Evolutionary conservation across 345 rosid species (phyloP), one percentile per base, ranked within the genome.

Genomic region (Eucalyptus cloeziana): DNA sequence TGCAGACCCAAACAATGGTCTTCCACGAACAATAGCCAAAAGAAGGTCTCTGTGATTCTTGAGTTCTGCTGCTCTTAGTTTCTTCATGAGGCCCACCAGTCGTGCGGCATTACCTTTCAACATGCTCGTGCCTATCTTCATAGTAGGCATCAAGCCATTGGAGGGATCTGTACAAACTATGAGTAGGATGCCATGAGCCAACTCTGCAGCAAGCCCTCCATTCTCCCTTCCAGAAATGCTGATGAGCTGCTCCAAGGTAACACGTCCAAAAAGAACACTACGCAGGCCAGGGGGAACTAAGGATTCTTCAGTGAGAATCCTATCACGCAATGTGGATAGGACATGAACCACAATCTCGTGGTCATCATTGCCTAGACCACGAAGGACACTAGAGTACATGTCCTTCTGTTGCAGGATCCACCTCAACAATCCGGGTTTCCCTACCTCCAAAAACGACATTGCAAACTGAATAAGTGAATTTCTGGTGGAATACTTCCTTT

Each of bases 81-180:
- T 97, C 95, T 98, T 97, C 97, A 98, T 95, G 88, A 98, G 95
- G 80, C 89, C 94, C 91, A 95, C 87, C 76, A 98, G 93, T 92
- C 99, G 94, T 49, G 93, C 89, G 19, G 90, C 92, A 89, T 98
- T 98, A 85, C 99, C 99, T 88, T 89, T 96, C 91, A 98, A 92
- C 80, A 92, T 94, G 88, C 88, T 89, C 71, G 93, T 92, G 19
- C 91, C 91, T 90, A 96, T 93, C 90, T 92, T 91, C 86, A 90
- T 90, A 93, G 95, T 96, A 64, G 98, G 97, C 98, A 97, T 96
- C 93, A 98, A 94, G 31, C 99, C 99, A 80, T 96, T 96, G 92
- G 86, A 91, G 87, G 99, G 99, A 89, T 98, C 96, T 13, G 96
- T 98, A 88, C 98, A 96, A 85, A 94, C 99, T 91, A 92, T 89